Percentiles rank a stretch among this genome's conserved stretches.
phyloP scores from a whole-genome alignment of 345 rosid genomes.

The Populus euphratica region DNA sequence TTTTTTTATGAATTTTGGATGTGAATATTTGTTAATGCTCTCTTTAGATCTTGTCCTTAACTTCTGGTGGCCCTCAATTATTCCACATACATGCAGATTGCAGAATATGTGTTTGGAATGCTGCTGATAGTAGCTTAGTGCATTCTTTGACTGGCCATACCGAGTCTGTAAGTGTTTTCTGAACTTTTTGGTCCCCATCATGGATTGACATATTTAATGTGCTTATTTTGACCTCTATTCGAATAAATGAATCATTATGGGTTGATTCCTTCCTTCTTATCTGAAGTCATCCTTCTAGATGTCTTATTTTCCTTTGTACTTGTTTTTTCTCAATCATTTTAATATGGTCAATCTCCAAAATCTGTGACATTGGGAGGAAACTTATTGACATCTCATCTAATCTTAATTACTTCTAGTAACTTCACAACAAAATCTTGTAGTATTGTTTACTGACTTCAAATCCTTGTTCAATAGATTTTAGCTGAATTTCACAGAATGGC shows the following conservation, averaged over 20 bases:
- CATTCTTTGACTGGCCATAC: slow-evolving; percentile 97
- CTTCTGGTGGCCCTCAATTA: slow-evolving; percentile 11
- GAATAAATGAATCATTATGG: no score
- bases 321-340: no score
- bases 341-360: no score
- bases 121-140: slow-evolving; percentile 93
- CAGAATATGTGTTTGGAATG: slow-evolving; percentile 99
- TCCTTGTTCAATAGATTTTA: not conserved
- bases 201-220: not conserved
- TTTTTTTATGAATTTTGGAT: not conserved
- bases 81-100: slow-evolving; percentile 62
- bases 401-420: slow-evolving; percentile 1
- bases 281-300: no score
- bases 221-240: not conserved
- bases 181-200: not conserved
- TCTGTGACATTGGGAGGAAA: no score
- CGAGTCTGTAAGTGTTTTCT: slow-evolving; percentile 67
- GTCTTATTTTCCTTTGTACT: no score
- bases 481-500: not conserved
- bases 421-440: slow-evolving; percentile 5
- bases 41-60: slow-evolving; percentile 4
- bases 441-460: not conserved
- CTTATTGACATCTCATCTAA: no score
- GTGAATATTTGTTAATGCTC: not conserved
- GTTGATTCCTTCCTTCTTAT: no score